Base-by-base conservation (phyloP, 768 basidiomycete genomes). In the Calocybe indica region DNA sequence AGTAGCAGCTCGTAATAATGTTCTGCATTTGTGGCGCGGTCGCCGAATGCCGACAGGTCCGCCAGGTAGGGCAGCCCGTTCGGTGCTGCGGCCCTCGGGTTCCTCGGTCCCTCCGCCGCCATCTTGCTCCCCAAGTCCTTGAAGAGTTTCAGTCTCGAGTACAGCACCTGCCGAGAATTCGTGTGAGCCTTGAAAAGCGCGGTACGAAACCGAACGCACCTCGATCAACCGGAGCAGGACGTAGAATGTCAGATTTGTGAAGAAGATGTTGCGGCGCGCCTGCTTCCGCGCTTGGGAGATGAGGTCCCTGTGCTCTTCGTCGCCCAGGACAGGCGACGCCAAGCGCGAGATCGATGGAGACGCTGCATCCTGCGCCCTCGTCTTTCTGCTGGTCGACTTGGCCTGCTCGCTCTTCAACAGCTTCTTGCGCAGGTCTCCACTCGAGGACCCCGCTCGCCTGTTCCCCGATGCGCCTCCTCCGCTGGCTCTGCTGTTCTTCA, bases 211-310 rank as follows among this genome's bases (percentile, higher is more conserved):
- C 22, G 36, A 28, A 62, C 83, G 41, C 49, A 92, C 95, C 82
- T 97, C 88, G 37, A 97, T 63, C 42, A 94, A 70, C 32, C 95
- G 80, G 56, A 98, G 66, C 15, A 97, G 67, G 7, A 80, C 79
- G 69, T 97, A 99, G 59, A 91, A 91, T 15, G 82, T 75, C 13
- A 89, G 92, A 66, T 96, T 97, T 50, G 84, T 82, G 66, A 91
- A 97, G 67, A 97, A 92, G 33, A 82, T 75, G 40, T 77, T 75
- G 43, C 76, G 74, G 48, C 79, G 61, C 12, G 42, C 42, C 42
- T 43, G 42, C 31, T 30, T 34, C 8, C 31, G 42, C 42, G 35
- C 35, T 13, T 30, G 31, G 10, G 42, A 30, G 7, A 30, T 29
- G 47, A 13, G 68, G 65, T 49, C 62, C 37, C 55, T 57, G 42